phyloP scores from a whole-genome alignment of 805 yeast species.

The Candida dajiaensis region DNA sequence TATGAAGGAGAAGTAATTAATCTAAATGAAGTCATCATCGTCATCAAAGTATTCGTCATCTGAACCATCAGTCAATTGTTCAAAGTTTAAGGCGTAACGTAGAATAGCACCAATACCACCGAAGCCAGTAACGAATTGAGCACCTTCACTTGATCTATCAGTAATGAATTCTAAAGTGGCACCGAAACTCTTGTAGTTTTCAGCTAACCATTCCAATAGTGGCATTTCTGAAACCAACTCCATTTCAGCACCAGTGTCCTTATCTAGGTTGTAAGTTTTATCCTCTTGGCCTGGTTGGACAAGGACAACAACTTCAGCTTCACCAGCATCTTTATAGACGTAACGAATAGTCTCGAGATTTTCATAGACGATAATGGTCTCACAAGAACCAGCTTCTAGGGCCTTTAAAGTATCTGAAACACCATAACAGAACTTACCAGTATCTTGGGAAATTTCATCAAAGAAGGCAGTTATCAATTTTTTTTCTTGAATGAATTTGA shows the following conservation, averaged over 20 bases:
- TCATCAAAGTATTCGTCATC: constrained; percentile 84
- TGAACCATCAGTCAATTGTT: constrained; percentile 87
- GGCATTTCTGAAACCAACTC: constrained; percentile 81
- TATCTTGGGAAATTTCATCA: constrained; percentile 95
- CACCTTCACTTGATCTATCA: constrained; percentile 96
- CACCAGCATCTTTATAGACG: constrained; percentile 79
- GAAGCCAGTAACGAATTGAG: constrained; percentile 95
- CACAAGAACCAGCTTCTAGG: constrained; percentile 93
- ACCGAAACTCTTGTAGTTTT: constrained; percentile 90
- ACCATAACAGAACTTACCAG: constrained; percentile 97
- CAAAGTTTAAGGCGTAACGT: constrained; percentile 96
- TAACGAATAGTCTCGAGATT: constrained; percentile 82
- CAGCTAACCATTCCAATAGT: constrained; percentile 96
- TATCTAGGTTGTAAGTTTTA: constrained; percentile 73
- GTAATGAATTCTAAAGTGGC: constrained; percentile 95
- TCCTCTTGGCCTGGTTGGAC: constrained; percentile 69
- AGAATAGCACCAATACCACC: constrained; percentile 98
- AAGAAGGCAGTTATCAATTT: constrained; percentile 86
- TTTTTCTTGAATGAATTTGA: constrained; percentile 97
- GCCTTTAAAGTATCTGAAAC: constrained; percentile 96
- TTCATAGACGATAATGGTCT: constrained; percentile 86
- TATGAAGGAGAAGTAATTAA: not conserved
- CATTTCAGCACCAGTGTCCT: constrained; percentile 85
- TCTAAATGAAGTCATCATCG: constrained; percentile 28
- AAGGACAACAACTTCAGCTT: constrained; percentile 65